Base-by-base conservation (phyloP, 2,329 filamentous ascomycete genomes). In the Zarea fungicola region DNA sequence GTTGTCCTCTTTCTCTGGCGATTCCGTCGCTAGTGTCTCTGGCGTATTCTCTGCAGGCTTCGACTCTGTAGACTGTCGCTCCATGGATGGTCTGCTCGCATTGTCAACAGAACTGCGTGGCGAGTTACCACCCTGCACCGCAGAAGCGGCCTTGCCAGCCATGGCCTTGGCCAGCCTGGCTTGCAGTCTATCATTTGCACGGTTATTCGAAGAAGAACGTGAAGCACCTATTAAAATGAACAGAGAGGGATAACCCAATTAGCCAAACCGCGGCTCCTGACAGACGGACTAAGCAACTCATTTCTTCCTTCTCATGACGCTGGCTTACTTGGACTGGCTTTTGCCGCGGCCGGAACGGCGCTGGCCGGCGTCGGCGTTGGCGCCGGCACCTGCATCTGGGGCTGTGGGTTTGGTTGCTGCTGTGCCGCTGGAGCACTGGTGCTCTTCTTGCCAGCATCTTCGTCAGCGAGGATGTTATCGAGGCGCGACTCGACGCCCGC, bases 401-500 rank as follows among this genome's bases (percentile, higher is more conserved):
- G 59, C 52, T 54, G 68, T 23, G 61, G 66, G 56, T 59, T 57
- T 52, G 55, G 65, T 54, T 55, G 53, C 46, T 53, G 39, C 28
- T 66, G 44, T n/a, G 60, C 62, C 48, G 64, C 59, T 36, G 65
- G 57, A 32, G 71, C 50, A 26, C 35, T 48, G 65, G 25, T 66
- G 60, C 29, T 65, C n/a, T n/a, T n/a, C n/a, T n/a, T n/a, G n/a
- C n/a, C n/a, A 61, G 26, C 65, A 57, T 85, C 82, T 48, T 88
- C 83, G 56, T 96, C 91, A 47, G 89, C 83, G 52, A 99, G 78
- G 51, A 99, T 95, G 42, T 81, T 91, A 66, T 99, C 93, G 52
- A 99, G 79, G 36, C 88, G 84, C 52, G 91, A 95, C 71, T 99
- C 93, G 50, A 99, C 87, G 52, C 91, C 91, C 48, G 91, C 90